These are phyloP conservation scores for Exophiala xenobiotica DNA, from an alignment of 2,329 filamentous ascomycete genomes.

Conservation along the genomic window DNA sequence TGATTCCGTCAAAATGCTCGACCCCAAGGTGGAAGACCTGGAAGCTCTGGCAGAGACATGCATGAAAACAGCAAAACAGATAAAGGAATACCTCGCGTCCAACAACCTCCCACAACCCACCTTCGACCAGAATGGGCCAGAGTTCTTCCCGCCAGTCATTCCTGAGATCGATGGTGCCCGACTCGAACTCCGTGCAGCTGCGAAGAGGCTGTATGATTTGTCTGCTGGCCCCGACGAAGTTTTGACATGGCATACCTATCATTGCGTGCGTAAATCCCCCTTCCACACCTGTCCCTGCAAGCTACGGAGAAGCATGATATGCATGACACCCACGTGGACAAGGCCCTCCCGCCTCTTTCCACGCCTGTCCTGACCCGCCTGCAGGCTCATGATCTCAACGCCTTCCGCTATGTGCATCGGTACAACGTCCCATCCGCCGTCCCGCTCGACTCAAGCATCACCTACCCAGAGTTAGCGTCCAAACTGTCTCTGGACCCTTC, in stretches of 20 bases:
- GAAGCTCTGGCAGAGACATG: slow-evolving; percentile 25
- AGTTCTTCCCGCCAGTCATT: slow-evolving; percentile 16
- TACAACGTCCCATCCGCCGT: slow-evolving; percentile 21
- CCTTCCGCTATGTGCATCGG: slow-evolving; percentile 21
- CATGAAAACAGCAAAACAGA: slow-evolving; percentile 20
- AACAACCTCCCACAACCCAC: slow-evolving; percentile 19
- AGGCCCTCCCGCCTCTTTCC: background rate
- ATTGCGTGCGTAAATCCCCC: slow-evolving; percentile 17
- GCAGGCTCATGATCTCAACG: slow-evolving; percentile 25
- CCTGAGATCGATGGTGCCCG: slow-evolving; percentile 24
- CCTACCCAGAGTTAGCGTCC: slow-evolving; percentile 20
- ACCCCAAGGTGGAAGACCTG: slow-evolving; percentile 22
- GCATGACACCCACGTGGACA: too few species aligned
- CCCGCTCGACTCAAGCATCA: slow-evolving; percentile 19
- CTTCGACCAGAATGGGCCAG: slow-evolving; percentile 24
- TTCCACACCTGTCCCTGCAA: background rate
- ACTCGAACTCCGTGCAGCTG: slow-evolving; percentile 28
- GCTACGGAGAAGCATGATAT: too few species aligned
- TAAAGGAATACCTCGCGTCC: slow-evolving; percentile 23
- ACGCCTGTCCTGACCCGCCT: background rate
- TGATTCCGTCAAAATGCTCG: slow-evolving; percentile 11
- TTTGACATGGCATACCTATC: slow-evolving; percentile 21
- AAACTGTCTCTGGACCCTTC: slow-evolving; percentile 12
- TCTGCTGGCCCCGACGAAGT: slow-evolving; percentile 28
- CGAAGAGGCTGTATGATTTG: slow-evolving; percentile 30